phyloP scores from a whole-genome alignment of 2,329 filamentous ascomycete genomes.

The Allantophomopsis cytisporea region DNA sequence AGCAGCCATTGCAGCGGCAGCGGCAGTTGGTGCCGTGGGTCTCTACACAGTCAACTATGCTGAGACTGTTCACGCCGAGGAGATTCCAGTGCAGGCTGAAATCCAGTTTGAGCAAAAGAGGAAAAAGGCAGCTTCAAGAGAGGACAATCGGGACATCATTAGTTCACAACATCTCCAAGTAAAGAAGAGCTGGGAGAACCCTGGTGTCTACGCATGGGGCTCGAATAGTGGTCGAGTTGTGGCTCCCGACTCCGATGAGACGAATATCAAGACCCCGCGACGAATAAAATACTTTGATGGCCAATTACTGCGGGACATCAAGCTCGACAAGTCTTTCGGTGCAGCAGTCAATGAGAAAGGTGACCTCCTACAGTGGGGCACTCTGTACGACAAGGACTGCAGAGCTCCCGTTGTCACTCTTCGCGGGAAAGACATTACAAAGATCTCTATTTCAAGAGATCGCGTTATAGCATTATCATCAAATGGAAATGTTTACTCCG shows the following conservation, averaged over 20 bases:
- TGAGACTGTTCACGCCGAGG: slow-evolving; percentile 13
- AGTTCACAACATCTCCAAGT: slow-evolving; percentile 83
- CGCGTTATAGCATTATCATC: slow-evolving; percentile 69
- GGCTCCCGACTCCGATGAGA: slow-evolving; percentile 68
- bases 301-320: slow-evolving; percentile 72
- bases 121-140: slow-evolving; percentile 42
- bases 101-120: slow-evolving; percentile 57
- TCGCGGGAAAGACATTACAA: slow-evolving; percentile 66
- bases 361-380: slow-evolving; percentile 85
- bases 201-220: slow-evolving; percentile 90
- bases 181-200: slow-evolving; percentile 66
- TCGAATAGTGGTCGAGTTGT: slow-evolving; percentile 77
- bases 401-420: slow-evolving; percentile 58
- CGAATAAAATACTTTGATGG: slow-evolving; percentile 75
- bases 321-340: slow-evolving; percentile 69
- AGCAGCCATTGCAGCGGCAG: slow-evolving; percentile 9
- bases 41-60: slow-evolving; percentile 13
- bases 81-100: slow-evolving; percentile 26
- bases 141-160: slow-evolving; percentile 62
- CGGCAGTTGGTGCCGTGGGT: slow-evolving; percentile 9
- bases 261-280: slow-evolving; percentile 65
- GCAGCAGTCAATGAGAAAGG: slow-evolving; percentile 80
- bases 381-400: slow-evolving; percentile 53
- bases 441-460: slow-evolving; percentile 66
- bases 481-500: slow-evolving; percentile 68